Evolutionary conservation across 345 rosid species (phyloP).

Genomic region (Laguncularia racemosa): DNA sequence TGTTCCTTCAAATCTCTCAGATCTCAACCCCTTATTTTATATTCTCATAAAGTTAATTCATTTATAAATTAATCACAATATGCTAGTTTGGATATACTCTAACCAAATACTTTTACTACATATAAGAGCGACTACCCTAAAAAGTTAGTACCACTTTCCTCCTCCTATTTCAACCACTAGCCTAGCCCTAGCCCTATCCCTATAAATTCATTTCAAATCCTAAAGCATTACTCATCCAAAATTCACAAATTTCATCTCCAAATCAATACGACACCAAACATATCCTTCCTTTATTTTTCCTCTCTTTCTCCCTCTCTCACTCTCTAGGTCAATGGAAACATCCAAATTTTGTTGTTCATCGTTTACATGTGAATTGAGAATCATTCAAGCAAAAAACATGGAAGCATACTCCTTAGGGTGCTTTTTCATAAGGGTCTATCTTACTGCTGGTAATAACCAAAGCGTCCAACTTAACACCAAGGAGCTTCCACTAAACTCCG

Average conservation of each 20-base stretch:
- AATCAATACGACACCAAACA: background rate
- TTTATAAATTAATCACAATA: no score
- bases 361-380: constrained; percentile 47
- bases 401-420: constrained; percentile 26
- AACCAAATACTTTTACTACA: no score
- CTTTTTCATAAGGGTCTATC: constrained; percentile 62
- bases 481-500: constrained; percentile 29
- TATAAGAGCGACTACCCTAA: no score
- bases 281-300: background rate
- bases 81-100: no score
- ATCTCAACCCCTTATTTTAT: no score
- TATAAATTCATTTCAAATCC: background rate
- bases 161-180: no score
- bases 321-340: constrained; percentile 24
- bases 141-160: no score
- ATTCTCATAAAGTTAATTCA: no score
- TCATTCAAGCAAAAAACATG: constrained; percentile 63
- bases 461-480: constrained; percentile 43
- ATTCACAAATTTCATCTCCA: background rate
- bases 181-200: no score
- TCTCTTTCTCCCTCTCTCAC: background rate
- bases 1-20: no score
- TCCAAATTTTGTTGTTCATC: constrained; percentile 17
- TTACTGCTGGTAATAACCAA: constrained; percentile 43
- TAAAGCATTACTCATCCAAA: background rate